Conservation (phyloP, 768 basidiomycete genomes). For the Mycena alexandri region DNA sequence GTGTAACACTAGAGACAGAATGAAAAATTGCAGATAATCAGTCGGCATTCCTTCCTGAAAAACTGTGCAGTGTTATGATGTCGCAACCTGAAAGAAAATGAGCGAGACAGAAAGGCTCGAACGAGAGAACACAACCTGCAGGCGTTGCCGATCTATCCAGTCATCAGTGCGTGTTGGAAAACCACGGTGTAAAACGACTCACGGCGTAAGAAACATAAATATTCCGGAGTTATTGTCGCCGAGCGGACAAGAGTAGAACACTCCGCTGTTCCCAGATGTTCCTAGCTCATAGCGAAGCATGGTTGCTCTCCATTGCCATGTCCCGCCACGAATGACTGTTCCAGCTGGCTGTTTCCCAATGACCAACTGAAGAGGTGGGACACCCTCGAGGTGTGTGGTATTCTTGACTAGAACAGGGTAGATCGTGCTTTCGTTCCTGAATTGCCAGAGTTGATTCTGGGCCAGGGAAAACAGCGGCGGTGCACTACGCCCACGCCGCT, state of each 20-base stretch:
- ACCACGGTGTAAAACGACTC: slow-evolving; percentile 41
- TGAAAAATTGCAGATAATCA: slow-evolving; percentile 34
- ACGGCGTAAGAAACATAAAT: slow-evolving; percentile 64
- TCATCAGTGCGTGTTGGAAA: slow-evolving; percentile 8
- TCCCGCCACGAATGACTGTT: slow-evolving; percentile 54
- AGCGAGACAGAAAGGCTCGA: too few species aligned
- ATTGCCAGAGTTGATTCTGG: slow-evolving; percentile 64
- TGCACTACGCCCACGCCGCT: slow-evolving; percentile 23
- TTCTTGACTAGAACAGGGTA: slow-evolving; percentile 68
- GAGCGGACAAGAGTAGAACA: slow-evolving; percentile 59
- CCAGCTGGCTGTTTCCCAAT: slow-evolving; percentile 50
- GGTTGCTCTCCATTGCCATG: slow-evolving; percentile 69
- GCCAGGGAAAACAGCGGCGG: slow-evolving; percentile 69
- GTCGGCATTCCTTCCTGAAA: slow-evolving; percentile 41
- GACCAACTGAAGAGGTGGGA: slow-evolving; percentile 62
- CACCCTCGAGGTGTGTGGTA: slow-evolving; percentile 55
- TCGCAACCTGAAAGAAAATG: slow-evolving; percentile 44
- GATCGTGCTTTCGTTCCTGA: slow-evolving; percentile 68
- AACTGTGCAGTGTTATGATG: slow-evolving; percentile 59
- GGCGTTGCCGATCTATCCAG: slow-evolving; percentile 49
- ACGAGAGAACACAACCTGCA: too few species aligned
- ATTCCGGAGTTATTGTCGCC: slow-evolving; percentile 55
- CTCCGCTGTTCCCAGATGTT: slow-evolving; percentile 52
- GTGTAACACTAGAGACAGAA: slow-evolving; percentile 43
- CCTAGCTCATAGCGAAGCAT: slow-evolving; percentile 67